These are phyloP conservation scores for Macrolepiota fuliginosa DNA, from an alignment of 768 basidiomycete species.

Conservation along the genomic window DNA sequence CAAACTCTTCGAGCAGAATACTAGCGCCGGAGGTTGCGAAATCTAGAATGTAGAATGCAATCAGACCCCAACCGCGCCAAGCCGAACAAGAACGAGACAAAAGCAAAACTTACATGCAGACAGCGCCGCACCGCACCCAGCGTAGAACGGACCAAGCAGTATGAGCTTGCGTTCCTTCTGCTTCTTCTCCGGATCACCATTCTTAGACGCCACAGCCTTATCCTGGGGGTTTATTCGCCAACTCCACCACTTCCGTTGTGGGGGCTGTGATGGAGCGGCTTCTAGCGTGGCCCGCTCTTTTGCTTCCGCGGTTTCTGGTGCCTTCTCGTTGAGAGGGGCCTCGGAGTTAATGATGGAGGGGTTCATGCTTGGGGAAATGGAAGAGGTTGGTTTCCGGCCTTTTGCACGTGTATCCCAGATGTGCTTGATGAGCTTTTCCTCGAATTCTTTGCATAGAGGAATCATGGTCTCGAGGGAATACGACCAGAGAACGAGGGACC, in stretches of 20 bases:
- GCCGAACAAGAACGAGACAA: slow-evolving; percentile 1
- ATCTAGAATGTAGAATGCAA: slow-evolving; percentile 28
- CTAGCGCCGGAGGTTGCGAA: slow-evolving; percentile 61
- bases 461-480: slow-evolving; percentile 70
- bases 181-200: slow-evolving; percentile 39
- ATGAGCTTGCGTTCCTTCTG: slow-evolving; percentile 42
- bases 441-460: slow-evolving; percentile 68
- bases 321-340: slow-evolving; percentile 35
- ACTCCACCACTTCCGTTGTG: slow-evolving; percentile 38
- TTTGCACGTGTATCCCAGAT: slow-evolving; percentile 61
- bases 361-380: slow-evolving; percentile 15
- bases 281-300: slow-evolving; percentile 21
- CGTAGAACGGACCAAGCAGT: slow-evolving; percentile 69
- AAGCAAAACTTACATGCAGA: slow-evolving; percentile 48
- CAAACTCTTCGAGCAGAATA: slow-evolving; percentile 64
- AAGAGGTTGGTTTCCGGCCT: slow-evolving; percentile 16
- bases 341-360: slow-evolving; percentile 20
- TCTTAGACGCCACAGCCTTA: slow-evolving; percentile 12
- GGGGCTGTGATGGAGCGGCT: slow-evolving; percentile 17
- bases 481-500: slow-evolving; percentile 80
- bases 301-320: slow-evolving; percentile 8
- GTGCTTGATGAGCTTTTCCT: slow-evolving; percentile 76
- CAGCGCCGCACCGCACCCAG: slow-evolving; percentile 63
- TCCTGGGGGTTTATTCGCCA: slow-evolving; percentile 42
- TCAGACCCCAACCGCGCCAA: slow-evolving; percentile 3